These are phyloP conservation scores for Chrysoporthe puriensis DNA, from an alignment of 2,329 filamentous ascomycete genomes.

Conservation along the genomic window DNA sequence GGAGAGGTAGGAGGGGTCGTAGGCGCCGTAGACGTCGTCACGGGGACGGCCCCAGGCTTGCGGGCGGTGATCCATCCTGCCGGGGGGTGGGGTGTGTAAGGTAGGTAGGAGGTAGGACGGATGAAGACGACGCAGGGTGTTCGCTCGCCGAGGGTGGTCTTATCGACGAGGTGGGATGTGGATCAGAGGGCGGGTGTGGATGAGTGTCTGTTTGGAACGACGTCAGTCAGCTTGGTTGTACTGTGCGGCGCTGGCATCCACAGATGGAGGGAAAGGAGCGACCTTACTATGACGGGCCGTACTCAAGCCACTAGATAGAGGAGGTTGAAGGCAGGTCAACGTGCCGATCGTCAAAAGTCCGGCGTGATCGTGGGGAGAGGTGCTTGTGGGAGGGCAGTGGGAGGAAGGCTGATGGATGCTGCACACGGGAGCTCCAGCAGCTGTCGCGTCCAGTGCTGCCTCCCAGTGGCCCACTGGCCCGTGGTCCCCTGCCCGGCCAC, in stretches of 20 bases:
- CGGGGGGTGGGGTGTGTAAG: neutral
- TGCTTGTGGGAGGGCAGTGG: neutral
- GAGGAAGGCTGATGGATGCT: constrained; percentile 3
- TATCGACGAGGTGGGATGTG: constrained; percentile 10
- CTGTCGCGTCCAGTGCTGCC: constrained; percentile 21
- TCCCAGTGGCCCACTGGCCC: constrained; percentile 35
- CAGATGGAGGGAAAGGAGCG: neutral
- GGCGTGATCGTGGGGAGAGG: neutral
- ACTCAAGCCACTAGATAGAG: neutral
- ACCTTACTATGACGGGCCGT: neutral
- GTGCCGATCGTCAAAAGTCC: neutral
- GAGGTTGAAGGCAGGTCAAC: neutral
- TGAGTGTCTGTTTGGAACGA: constrained; percentile 19
- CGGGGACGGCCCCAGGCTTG: constrained; percentile 80
- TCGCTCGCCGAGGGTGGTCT: constrained; percentile 27
- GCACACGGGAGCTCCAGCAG: constrained; percentile 7
- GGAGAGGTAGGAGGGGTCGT: constrained; percentile 85
- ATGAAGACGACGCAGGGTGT: neutral
- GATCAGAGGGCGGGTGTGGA: neutral
- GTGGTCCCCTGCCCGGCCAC: constrained; percentile 35
- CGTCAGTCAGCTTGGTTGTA: constrained; percentile 22
- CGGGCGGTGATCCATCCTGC: constrained; percentile 70
- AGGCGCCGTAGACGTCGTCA: constrained; percentile 95
- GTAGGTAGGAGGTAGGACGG: neutral
- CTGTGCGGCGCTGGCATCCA: neutral